Evolutionary conservation across 23 red algal genomes (phyloP), one percentile per base, ranked within the genome.

Genomic region (Chondrus crispus): DNA sequence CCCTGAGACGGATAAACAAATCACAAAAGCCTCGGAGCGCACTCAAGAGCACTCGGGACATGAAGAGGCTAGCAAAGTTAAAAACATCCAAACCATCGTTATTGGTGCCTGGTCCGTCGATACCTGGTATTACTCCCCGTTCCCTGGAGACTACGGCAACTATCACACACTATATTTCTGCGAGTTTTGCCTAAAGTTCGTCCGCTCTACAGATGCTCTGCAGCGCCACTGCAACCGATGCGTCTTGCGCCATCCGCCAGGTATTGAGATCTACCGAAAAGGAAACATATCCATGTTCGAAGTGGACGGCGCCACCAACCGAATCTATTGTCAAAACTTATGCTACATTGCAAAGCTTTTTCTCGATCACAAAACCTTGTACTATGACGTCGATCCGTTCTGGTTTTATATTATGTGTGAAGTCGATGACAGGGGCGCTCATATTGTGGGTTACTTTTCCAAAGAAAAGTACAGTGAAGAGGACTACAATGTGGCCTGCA

Each of bases 401-500:
- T 95, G 90, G 93, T 99, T 99, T 62, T 99, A 99, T 75, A 91
- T 99, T 58, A 95, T 99, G 91, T 96, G 94, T 75, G 97, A 99
- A 78, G 80, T 94, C 7, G 97, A 99, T 52, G 80, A 87, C 13
- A 60, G 40, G 13, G 97, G 97, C 13, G 84, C 83, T 35, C 97
- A 96, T 63, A 84, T 99, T n/a, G 97, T 99, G 1, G 97, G 97
- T 20, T 99, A 99, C 52, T 99, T 99, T 85, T 94, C 89, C 28
- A 99, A 99, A 62, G 97, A 99, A 85, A 99, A 99, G 85, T 91
- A 85, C 57, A 92, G 85, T 38, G 97, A 99, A 51, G 97, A 99
- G 71, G 85, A 99, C 72, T 99, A 95, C 80, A 99, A 99, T 82
- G 97, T 99, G 19, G 97, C 97, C 1, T 99, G 97, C 63, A 99